Base-by-base conservation (phyloP, 352 stramenopile genomes). In the Phytophthora macrochlamydospora region DNA sequence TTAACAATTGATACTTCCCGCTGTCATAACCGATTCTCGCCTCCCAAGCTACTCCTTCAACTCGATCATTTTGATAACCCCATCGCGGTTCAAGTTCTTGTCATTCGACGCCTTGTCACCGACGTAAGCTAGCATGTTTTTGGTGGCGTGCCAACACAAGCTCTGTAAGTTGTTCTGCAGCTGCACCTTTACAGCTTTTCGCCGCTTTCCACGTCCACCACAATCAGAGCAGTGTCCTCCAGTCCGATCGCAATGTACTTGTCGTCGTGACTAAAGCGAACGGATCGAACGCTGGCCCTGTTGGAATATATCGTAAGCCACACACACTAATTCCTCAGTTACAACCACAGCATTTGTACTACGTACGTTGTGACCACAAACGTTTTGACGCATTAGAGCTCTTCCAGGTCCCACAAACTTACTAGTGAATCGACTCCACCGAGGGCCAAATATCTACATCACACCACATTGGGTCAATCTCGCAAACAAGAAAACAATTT, bases 11-110 rank as follows among this genome's bases (percentile, higher is more conserved):
- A 65, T 57, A 74, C 48, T 57, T 31, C 57, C 56, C 52, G 0
- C 18, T 24, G 18, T 24, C 18, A 24, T 24, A 24, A 24, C 18
- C 18, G 18, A 24, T 24, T 24, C 18, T 24, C 18, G 18, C 18
- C 18, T 24, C 18, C 18, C 51, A 30, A 38, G 18, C 59, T 78
- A 75, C 31, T 81, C 78, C 52, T 85, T 90, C 54, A 95, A 66
- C 71, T 92, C 79, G 31, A 94, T 83, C 67, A 87, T 79, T 73
- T 95, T 95, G 69, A 95, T 94, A 33, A 93, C 84, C 33, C 87
- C 87, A 46, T 92, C 84, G 32, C 87, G 82, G 51, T 92, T 91
- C 38, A 71, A 75, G 65, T 95, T 94, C 67, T 93, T 92, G 11
- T 95, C 84, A 51, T 60, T 89, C 9, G 78, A 78, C 6, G 80